Evolutionary conservation across 306 rosid genomes (phyloP), one percentile per base, ranked within the genome.

Genomic region (Ochetophila trinervis): DNA sequence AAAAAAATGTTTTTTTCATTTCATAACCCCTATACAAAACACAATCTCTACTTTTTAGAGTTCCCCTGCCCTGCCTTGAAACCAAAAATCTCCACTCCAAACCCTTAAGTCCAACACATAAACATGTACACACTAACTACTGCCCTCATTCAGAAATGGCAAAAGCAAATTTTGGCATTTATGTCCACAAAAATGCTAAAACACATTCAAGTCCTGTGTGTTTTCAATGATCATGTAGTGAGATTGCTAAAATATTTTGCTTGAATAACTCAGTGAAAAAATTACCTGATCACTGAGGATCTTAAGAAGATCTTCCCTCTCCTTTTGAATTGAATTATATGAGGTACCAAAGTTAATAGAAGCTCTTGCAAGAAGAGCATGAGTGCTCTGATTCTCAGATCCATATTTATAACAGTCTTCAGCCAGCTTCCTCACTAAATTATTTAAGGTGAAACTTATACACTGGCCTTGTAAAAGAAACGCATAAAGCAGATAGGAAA

Each of bases 361-460:
- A 64, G 87, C 86, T 57, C 67, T 75, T 21, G 87, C 81, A 67
- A 92, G 89, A 53, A 81, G 73, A 65, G 74, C 73, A 60, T 57
- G 35, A 69, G 76, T 70, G 49, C 49, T 78, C 71, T 79, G 79
- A 73, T 85, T 76, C 71, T 87, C 88, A 27, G 69, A 74, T 60
- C 87, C 96, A 67, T 89, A 92, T 74, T 82, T 89, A 82, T 84
- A 76, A 71, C 92, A 92, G 55, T 85, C 90, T 62, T 78, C 87
- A 35, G 91, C 95, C 71, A 92, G 74, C 78, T 70, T 92, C 78
- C 86, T 83, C 20, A 87, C 96, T 92, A 80, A 59, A 78, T 64
- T 48, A 59, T 59, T 52, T 18, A 60, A 32, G 37, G 66, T 9
- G 51, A 62, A 61, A 80, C 67, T 63, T 71, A 82, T 54, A 21